phyloP scores from a whole-genome alignment of 495 filamentous ascomycete genomes.

The Astrocystis sublimbata region DNA sequence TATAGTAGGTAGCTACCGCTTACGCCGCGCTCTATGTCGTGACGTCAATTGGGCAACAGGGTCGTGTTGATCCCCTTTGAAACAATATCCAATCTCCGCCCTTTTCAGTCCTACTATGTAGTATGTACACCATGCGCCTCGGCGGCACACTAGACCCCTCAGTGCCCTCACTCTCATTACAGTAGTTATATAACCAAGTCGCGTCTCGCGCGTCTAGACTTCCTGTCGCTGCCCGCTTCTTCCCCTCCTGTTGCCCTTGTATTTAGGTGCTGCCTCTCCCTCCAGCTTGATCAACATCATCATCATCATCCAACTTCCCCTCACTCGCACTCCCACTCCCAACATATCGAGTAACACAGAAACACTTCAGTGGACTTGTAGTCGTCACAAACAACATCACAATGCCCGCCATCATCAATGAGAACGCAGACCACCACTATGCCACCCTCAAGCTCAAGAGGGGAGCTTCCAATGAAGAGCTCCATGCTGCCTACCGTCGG shows the following conservation, averaged over 20 bases:
- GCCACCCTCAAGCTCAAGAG: not conserved
- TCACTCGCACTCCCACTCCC: not conserved
- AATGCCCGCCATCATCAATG: not conserved
- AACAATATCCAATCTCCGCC: constrained; percentile 5
- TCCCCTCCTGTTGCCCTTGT: too few relatives aligned
- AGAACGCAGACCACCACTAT: not conserved
- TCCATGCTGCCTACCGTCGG: constrained; percentile 5
- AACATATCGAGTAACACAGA: not conserved
- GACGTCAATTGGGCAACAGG: not conserved
- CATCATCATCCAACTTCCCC: not conserved
- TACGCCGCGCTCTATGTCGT: not conserved
- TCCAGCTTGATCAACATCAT: not conserved
- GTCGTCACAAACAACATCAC: not conserved
- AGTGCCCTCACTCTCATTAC: not conserved
- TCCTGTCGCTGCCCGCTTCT: too few relatives aligned
- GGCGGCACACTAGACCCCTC: not conserved
- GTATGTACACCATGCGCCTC: not conserved
- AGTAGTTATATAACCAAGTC: constrained; percentile 3
- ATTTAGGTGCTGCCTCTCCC: not conserved
- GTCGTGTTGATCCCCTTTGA: not conserved
- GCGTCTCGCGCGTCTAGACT: not conserved
- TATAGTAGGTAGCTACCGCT: not conserved
- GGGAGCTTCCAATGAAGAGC: constrained; percentile 6
- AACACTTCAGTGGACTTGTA: not conserved
- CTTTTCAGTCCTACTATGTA: not conserved